Percentiles rank a stretch among this genome's conserved stretches.
Conservation (phyloP, 352 stramenopile genomes). For the Pythium dissotocum region DNA sequence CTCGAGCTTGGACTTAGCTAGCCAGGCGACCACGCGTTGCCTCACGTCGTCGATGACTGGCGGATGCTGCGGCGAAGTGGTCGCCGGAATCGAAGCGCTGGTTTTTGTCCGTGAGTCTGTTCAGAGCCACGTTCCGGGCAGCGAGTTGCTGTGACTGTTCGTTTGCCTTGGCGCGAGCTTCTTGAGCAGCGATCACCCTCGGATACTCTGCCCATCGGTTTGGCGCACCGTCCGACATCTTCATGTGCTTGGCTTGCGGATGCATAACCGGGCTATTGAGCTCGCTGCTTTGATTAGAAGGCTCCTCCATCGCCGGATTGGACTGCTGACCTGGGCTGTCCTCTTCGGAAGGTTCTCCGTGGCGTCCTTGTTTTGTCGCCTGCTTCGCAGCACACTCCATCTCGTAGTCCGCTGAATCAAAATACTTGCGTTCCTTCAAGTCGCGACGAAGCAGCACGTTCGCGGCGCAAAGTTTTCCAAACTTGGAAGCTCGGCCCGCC, state of each 20-base stretch:
- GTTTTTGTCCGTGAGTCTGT: slow-evolving; percentile 54
- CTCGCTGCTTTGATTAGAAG: slow-evolving; percentile 26
- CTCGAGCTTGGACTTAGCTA: neutral
- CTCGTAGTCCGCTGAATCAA: slow-evolving; percentile 80
- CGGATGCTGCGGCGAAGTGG: slow-evolving; percentile 50
- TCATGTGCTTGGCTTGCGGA: slow-evolving; percentile 66
- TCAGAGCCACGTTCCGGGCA: slow-evolving; percentile 62
- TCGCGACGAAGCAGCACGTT: slow-evolving; percentile 83
- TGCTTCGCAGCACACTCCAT: slow-evolving; percentile 59
- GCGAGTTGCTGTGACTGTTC: slow-evolving; percentile 31
- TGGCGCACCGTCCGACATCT: slow-evolving; percentile 48
- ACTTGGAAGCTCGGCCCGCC: slow-evolving; percentile 34
- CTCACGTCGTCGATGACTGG: slow-evolving; percentile 15
- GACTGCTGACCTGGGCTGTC: neutral
- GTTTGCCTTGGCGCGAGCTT: slow-evolving; percentile 5
- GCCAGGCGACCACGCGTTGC: neutral
- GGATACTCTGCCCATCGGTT: slow-evolving; percentile 28
- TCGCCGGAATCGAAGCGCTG: slow-evolving; percentile 82
- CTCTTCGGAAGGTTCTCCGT: neutral
- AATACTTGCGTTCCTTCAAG: slow-evolving; percentile 79
- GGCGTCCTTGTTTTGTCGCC: neutral
- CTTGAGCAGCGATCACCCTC: neutral
- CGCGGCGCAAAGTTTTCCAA: slow-evolving; percentile 60
- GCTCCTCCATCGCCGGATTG: neutral
- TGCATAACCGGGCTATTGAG: slow-evolving; percentile 28